Percentiles rank a stretch among this genome's conserved stretches.
These are phyloP conservation scores for Capniomyces stellatus DNA, from an alignment of 371 early-diverging fungal species.

Conservation along the genomic window DNA sequence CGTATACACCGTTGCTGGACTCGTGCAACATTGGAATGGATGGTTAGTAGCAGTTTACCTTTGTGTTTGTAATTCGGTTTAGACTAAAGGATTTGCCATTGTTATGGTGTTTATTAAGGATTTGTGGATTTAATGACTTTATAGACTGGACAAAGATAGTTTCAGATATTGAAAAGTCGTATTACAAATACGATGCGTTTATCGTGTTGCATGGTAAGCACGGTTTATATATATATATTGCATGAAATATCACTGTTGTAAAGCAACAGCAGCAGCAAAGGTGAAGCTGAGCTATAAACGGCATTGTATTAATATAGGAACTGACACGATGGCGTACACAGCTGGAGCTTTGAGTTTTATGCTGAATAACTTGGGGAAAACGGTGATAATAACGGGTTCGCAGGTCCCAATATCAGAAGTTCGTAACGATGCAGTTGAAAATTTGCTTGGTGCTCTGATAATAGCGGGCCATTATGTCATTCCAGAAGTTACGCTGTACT, in stretches of 20 bases:
- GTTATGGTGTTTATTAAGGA: too few species aligned
- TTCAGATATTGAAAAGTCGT: slow-evolving; percentile 84
- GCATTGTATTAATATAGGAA: slow-evolving; percentile 25
- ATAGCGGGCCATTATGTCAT: slow-evolving; percentile 94
- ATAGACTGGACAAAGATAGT: slow-evolving; percentile 90
- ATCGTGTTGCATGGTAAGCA: slow-evolving; percentile 61
- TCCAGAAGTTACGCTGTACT: slow-evolving; percentile 90
- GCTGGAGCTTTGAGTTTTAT: slow-evolving; percentile 89
- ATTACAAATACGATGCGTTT: slow-evolving; percentile 80
- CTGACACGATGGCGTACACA: slow-evolving; percentile 90
- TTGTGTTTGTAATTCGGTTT: slow-evolving; percentile 7
- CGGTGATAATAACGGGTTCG: slow-evolving; percentile 93
- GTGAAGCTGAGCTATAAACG: too few species aligned
- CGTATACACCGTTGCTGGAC: slow-evolving; percentile 83
- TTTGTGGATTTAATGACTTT: too few species aligned
- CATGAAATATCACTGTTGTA: too few species aligned
- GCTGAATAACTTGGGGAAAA: slow-evolving; percentile 78
- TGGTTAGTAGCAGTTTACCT: slow-evolving; percentile 21
- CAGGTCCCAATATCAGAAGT: slow-evolving; percentile 92
- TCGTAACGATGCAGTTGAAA: slow-evolving; percentile 92
- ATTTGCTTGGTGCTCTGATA: slow-evolving; percentile 75
- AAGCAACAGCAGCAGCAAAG: too few species aligned
- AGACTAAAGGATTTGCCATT: neutral
- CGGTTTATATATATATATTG: slow-evolving; percentile 10
- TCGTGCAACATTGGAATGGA: slow-evolving; percentile 88